A percentile compares a stretch with the other conserved stretches of the same genome.
phyloP scores from a whole-genome alignment of 2,329 filamentous ascomycete species.

The Pyricularia pennisetigena region DNA sequence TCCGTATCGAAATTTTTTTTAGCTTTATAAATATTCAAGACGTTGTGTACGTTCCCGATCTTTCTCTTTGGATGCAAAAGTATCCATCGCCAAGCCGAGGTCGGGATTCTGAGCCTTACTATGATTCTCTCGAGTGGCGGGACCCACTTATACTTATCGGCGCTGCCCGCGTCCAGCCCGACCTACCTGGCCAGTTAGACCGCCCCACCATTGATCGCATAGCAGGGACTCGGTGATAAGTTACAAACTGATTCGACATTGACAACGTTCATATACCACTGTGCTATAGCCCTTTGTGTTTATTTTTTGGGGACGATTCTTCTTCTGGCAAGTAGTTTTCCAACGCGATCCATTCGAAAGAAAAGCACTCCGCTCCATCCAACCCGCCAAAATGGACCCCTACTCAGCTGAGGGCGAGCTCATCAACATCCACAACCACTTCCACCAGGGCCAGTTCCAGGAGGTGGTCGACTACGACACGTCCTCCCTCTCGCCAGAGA shows the following conservation, averaged over 20 bases:
- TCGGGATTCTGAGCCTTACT: neutral
- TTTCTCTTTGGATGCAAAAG: neutral
- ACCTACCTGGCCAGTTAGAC: slow-evolving; percentile 1
- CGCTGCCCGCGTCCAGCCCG: neutral
- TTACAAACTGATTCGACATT: neutral
- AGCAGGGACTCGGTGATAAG: neutral
- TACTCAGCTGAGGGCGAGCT: slow-evolving; percentile 64
- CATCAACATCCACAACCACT: slow-evolving; percentile 61
- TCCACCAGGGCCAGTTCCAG: slow-evolving; percentile 76
- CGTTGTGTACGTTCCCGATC: neutral
- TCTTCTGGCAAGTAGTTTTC: neutral
- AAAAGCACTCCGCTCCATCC: neutral
- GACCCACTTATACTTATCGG: neutral
- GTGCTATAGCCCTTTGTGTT: neutral
- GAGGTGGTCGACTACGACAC: slow-evolving; percentile 80
- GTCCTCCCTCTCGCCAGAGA: slow-evolving; percentile 66
- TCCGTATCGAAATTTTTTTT: too few relatives aligned
- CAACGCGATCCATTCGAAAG: neutral
- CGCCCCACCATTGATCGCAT: neutral
- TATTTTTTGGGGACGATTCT: neutral
- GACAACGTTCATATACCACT: neutral
- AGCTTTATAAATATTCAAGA: neutral
- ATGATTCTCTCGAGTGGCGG: neutral
- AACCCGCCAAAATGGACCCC: slow-evolving; percentile 48
- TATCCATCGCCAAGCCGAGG: neutral